Evolutionary conservation across 2,329 filamentous ascomycete genomes (phyloP), one percentile per base, ranked within the genome.

Genomic region (Mariannaea sp.): DNA sequence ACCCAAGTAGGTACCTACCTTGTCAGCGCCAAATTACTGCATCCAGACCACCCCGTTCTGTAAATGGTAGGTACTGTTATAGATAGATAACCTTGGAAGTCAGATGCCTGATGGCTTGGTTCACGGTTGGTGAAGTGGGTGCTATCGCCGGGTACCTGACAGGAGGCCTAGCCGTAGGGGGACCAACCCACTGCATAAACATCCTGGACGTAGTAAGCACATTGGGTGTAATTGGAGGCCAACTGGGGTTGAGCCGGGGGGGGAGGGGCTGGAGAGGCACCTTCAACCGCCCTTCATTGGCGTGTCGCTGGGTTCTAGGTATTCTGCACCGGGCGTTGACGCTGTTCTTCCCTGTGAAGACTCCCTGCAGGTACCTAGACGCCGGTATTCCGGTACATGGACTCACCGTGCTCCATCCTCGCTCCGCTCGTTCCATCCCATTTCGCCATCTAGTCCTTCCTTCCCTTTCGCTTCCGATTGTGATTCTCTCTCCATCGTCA

Each of bases 401-500:
- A 29, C 29, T n/a, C 47, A 4, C 30, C 12, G 19, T 39, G 36
- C 43, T 33, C 30, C 43, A 46, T 36, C 29, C 30, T 24, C 22
- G 33, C 24, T 42, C 35, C 40, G 49, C 39, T 44, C 44, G 30
- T 32, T 47, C 42, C 55, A 53, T 49, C 55, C 53, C 55, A 56
- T 45, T 48, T 48, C 50, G 50, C 54, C 55, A 61, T 61, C 50
- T 67, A 55, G 59, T 62, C 58, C 19, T 61, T 65, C 54, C 48
- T 55, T 59, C 57, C 65, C 46, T 49, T 54, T 46, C 53, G 43
- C 53, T 61, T 53, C 59, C 29, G 38, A 33, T 36, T 24, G 22
- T 24, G 22, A 48, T 59, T 63, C 64, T 62, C 65, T 60, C 65
- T 56, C 60, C 64, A 68, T 71, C 69, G 71, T 68, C 67, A 62